Percentiles rank a stretch among this genome's conserved stretches.
Evolutionary conservation across 116 monocot genomes (phyloP).

Genomic region (Papilionanthe hybrid): DNA sequence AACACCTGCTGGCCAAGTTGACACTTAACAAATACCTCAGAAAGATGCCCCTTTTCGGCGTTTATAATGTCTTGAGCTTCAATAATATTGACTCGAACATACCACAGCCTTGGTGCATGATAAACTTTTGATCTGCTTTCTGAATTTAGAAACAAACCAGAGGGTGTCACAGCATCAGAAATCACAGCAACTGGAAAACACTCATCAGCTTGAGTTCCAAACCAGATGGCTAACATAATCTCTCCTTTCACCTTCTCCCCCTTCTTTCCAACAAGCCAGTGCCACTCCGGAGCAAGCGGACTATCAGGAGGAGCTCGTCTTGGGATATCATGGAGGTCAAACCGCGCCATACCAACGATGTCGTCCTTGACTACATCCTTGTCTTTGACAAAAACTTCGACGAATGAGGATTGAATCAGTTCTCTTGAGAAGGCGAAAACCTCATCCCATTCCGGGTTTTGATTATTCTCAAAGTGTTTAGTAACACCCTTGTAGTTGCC

Average conservation of each 20-base stretch:
- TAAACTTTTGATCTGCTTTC: slow-evolving; percentile 68
- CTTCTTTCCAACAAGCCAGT: slow-evolving; percentile 47
- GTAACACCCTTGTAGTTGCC: slow-evolving; percentile 68
- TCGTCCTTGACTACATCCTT: slow-evolving; percentile 37
- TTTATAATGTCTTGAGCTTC: slow-evolving; percentile 66
- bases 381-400: slow-evolving; percentile 56
- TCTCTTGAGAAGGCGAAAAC: slow-evolving; percentile 84
- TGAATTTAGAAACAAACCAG: no score
- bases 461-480: slow-evolving; percentile 1
- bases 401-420: slow-evolving; percentile 47
- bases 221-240: slow-evolving; percentile 74
- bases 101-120: slow-evolving; percentile 82
- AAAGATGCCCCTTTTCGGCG: slow-evolving; percentile 38
- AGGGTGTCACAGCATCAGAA: slow-evolving; percentile 34
- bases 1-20: slow-evolving; percentile 52
- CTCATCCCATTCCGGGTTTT: slow-evolving; percentile 46
- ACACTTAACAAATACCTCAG: slow-evolving; percentile 49
- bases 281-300: slow-evolving; percentile 85
- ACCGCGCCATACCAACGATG: slow-evolving; percentile 48
- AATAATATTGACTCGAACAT: slow-evolving; percentile 54
- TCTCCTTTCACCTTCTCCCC: slow-evolving; percentile 45
- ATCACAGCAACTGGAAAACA: slow-evolving; percentile 51
- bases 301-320: slow-evolving; percentile 77
- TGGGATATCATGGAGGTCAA: slow-evolving; percentile 74
- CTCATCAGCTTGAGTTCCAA: slow-evolving; percentile 84